Conservation (phyloP, 2,329 filamentous ascomycete species). For the Malbranchea zuffiana region DNA sequence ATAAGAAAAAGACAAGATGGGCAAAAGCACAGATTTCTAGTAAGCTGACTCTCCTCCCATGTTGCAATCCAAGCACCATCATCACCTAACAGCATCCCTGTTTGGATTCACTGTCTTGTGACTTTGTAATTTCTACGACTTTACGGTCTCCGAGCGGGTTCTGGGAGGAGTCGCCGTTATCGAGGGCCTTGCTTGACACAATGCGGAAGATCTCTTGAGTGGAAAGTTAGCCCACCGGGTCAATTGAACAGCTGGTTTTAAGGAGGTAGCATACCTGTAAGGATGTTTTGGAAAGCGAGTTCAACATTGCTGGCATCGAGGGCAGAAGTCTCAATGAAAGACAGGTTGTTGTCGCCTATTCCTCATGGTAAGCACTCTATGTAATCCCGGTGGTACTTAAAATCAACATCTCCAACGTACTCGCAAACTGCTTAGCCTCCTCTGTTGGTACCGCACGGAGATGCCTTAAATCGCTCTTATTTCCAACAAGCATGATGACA, state of each 20-base stretch:
- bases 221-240: constrained; percentile 11
- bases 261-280: constrained; percentile 69
- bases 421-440: constrained; percentile 95
- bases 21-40: constrained; percentile 12
- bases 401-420: too few relatives aligned
- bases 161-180: constrained; percentile 72
- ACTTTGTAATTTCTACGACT: constrained; percentile 73
- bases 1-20: constrained; percentile 14
- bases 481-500: constrained; percentile 98
- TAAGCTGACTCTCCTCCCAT: constrained; percentile 6
- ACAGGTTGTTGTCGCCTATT: constrained; percentile 89
- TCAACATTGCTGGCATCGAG: constrained; percentile 98
- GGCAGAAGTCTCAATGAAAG: constrained; percentile 98
- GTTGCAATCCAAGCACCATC: constrained; percentile 4
- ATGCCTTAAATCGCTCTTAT: constrained; percentile 99
- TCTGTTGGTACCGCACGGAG: constrained; percentile 93
- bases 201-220: constrained; percentile 92
- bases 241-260: too few relatives aligned
- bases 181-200: constrained; percentile 92
- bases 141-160: constrained; percentile 69
- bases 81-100: constrained; percentile 32
- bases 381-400: too few relatives aligned
- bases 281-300: constrained; percentile 97
- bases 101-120: constrained; percentile 68
- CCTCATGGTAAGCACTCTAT: too few relatives aligned